Base-by-base conservation (phyloP, 371 early-diverging fungal species). In the Circinella minor region DNA sequence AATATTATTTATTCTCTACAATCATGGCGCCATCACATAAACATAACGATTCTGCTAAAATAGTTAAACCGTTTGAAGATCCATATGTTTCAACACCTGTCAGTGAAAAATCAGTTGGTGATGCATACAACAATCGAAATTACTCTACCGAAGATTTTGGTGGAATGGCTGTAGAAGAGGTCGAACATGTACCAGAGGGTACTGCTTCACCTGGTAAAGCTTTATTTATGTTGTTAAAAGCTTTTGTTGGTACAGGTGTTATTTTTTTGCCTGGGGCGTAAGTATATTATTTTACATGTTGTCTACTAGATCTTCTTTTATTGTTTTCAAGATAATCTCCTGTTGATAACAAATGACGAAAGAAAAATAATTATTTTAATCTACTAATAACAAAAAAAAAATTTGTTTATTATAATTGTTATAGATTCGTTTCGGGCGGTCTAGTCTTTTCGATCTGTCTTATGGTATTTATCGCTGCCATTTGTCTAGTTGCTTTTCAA, bases 181-280 rank as follows among this genome's bases (percentile, higher is more conserved):
- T 65, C 27, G 65, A 65, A 37, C 65, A 65, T 54, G 54, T 63
- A 61, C 71, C 69, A 4, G 76, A 83, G 20, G 76, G 87, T 13
- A 85, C 86, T 34, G 86, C 91, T 9, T 81, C 85, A 0, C 79
- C 81, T 7, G 76, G 81, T 51, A 93, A 92, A 78, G 91, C 91
- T 8, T 85, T 91, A 66, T 90, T 93, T 72, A 81, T 94, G 86
- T 78, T 93, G 17, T 76, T 92, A 61, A 94, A 94, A 74, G 90
- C 92, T 0, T 93, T 92, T 73, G 87, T 93, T 63, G 94, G 93
- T 36, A 92, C 91, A 3, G 93, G 93, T 60, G 80, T 89, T 39
- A 72, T 89, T 34, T 90, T 89, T 68, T 65, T 88, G 34, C 69
- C 69, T 38, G 69, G 69, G 55, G 62, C 69, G 69, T 69, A 55